Evolutionary conservation across 176 grass and related monocot species (phyloP), one percentile per base, ranked within the genome.

Genomic region (Elaeis guineensis): DNA sequence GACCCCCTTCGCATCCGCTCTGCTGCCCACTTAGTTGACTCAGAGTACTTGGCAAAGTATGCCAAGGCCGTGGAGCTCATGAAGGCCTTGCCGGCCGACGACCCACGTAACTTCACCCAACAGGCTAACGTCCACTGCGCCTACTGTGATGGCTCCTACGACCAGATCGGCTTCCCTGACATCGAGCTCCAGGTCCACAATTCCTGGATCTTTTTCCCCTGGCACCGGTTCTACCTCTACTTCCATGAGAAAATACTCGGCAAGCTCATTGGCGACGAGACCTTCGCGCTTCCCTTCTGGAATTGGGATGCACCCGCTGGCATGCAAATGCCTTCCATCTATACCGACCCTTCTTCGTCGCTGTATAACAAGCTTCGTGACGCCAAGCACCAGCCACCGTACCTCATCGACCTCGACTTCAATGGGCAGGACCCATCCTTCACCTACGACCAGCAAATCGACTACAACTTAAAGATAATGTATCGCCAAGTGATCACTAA

Each of bases 141-240:
- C 1, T 88, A 79, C 71, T 87, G 84, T 15, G 57, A 82, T 50
- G 80, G 51, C 16, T 75, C 80, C 6, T 88, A 82, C 21, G 81
- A 82, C 7, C 84, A 89, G 73, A 64, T 69, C 16, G 89, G 81
- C 0, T 80, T 87, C 52, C 82, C 82, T 0, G 51, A 71, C 59
- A 12, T 89, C 1, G 72, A 84, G 17, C 5, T 89, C 51, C 80
- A 85, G 57, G 6, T 89, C 0, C 84, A 89, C 72, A 65, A 28
- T 65, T 85, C 44, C n/a, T 95, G 89, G 89, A 62, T 85, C 52
- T 89, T 95, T 68, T 89, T 89, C 72, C 89, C 89, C 0, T 95
- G 84, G 84, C 89, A 95, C 75, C 77, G 84, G 49, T 69, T 71
- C 17, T 95, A 85, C 62, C 4, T 76, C 49, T 78, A 89, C 61